Evolutionary conservation across 441 rosid species (phyloP).

Genomic region (Mallotus japonicus): DNA sequence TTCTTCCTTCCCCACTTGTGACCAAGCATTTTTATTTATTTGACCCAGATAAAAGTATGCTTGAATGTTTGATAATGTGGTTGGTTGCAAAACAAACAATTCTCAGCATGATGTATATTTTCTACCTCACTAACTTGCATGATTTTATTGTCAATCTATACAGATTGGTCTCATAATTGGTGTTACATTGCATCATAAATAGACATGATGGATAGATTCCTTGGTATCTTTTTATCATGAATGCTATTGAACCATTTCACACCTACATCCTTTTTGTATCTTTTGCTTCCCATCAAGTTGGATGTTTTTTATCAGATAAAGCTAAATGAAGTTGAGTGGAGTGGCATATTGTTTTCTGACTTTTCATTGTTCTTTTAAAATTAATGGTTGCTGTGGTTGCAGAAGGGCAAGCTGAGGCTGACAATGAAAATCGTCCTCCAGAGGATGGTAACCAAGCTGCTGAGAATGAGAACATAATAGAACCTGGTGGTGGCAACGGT

Average conservation of each 20-base stretch:
- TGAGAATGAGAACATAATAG: constrained; percentile 55
- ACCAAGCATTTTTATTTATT: neutral
- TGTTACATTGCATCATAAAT: neutral
- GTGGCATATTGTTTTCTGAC: too few relatives aligned
- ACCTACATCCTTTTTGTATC: neutral
- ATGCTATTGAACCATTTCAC: neutral
- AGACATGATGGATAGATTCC: neutral
- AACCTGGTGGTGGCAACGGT: constrained; percentile 40
- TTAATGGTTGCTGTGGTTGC: constrained; percentile 15
- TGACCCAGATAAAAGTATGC: neutral
- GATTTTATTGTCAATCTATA: neutral
- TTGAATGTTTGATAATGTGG: neutral
- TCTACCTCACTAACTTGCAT: too few relatives aligned
- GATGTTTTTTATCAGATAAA: neutral
- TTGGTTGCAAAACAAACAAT: neutral
- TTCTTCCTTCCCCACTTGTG: neutral
- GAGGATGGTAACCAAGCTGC: constrained; percentile 46
- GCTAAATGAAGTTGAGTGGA: neutral
- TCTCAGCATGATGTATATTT: too few relatives aligned
- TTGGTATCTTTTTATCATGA: neutral
- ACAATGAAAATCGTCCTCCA: constrained; percentile 56
- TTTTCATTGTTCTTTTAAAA: neutral
- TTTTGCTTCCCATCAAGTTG: neutral
- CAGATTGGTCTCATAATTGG: neutral
- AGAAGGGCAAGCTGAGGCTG: constrained; percentile 61